Percentiles rank a stretch among this genome's conserved stretches.
phyloP scores from a whole-genome alignment of 345 rosid species.

The Aquilaria malaccensis region DNA sequence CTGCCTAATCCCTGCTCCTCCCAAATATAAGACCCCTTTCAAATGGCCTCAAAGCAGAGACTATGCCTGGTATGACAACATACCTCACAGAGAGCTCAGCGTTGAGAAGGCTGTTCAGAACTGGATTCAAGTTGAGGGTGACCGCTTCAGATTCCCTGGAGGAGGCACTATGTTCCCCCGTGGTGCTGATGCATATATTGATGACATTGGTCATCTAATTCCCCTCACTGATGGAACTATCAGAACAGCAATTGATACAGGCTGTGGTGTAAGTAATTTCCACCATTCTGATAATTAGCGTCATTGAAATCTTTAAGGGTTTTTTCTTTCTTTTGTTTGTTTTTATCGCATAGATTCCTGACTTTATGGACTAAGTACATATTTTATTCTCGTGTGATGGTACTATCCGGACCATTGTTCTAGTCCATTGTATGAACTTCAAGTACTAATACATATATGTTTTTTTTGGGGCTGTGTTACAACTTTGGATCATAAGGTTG shows the following conservation, averaged over 20 bases:
- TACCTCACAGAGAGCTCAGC: slow-evolving; percentile 91
- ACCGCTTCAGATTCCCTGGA: slow-evolving; percentile 90
- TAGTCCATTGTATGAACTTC: neutral
- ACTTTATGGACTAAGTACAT: neutral
- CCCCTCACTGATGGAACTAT: slow-evolving; percentile 69
- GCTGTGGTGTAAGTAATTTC: slow-evolving; percentile 75
- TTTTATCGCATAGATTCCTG: neutral
- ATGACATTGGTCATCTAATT: slow-evolving; percentile 66
- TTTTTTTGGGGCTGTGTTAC: slow-evolving; percentile 4
- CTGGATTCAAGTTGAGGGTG: slow-evolving; percentile 93
- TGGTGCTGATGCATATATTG: slow-evolving; percentile 95
- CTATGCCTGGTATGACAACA: slow-evolving; percentile 92
- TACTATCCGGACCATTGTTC: neutral
- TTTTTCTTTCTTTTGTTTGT: neutral
- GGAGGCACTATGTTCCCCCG: slow-evolving; percentile 96
- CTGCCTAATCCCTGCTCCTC: slow-evolving; percentile 92
- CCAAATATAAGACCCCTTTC: slow-evolving; percentile 88
- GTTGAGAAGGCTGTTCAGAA: slow-evolving; percentile 96
- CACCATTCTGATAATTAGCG: neutral
- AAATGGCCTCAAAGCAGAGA: slow-evolving; percentile 98
- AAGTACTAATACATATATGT: neutral
- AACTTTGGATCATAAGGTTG: slow-evolving; percentile 44
- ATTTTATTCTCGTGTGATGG: neutral
- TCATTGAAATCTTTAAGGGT: slow-evolving; percentile 3
- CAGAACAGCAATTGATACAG: slow-evolving; percentile 92